These are phyloP conservation scores for Chlorella sorokiniana DNA, from an alignment of 139 green algal species.

Conservation along the genomic window DNA sequence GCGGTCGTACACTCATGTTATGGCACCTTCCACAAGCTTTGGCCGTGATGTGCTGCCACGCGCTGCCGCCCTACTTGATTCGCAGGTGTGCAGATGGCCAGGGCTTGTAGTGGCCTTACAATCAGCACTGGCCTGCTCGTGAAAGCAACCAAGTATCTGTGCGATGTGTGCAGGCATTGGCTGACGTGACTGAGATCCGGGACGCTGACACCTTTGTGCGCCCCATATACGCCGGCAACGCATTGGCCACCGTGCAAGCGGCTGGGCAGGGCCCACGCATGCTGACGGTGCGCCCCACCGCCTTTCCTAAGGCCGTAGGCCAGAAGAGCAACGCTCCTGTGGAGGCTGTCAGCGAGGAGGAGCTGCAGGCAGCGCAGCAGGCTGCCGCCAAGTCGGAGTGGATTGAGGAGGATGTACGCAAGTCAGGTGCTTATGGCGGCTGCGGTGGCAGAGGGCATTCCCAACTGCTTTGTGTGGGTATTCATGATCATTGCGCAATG, in stretches of 20 bases:
- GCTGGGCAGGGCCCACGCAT: conserved; percentile 44
- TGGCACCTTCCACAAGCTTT: conserved; percentile 72
- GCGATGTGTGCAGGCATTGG: conserved; percentile 73
- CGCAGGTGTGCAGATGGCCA: background rate
- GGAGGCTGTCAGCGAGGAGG: conserved; percentile 51
- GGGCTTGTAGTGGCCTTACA: too few relatives aligned
- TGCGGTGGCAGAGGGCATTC: background rate
- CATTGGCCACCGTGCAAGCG: conserved; percentile 74
- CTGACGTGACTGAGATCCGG: conserved; percentile 72
- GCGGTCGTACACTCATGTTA: conserved; percentile 69
- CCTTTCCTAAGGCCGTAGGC: conserved; percentile 59
- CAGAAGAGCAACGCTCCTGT: conserved; percentile 33
- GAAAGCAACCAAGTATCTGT: too few relatives aligned
- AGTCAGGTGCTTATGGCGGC: background rate
- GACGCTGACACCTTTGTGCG: conserved; percentile 74
- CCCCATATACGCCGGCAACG: conserved; percentile 94
- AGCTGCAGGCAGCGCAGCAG: conserved; percentile 46
- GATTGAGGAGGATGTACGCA: conserved; percentile 60
- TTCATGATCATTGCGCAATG: too few relatives aligned
- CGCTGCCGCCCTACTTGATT: conserved; percentile 79
- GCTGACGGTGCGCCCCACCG: conserved; percentile 80
- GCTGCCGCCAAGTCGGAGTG: conserved; percentile 44
- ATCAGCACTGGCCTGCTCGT: too few relatives aligned
- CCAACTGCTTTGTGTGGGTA: background rate
- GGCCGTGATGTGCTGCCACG: conserved; percentile 87